Base-by-base conservation (phyloP, 2,329 filamentous ascomycete species). In the Clonostachys sp. region DNA sequence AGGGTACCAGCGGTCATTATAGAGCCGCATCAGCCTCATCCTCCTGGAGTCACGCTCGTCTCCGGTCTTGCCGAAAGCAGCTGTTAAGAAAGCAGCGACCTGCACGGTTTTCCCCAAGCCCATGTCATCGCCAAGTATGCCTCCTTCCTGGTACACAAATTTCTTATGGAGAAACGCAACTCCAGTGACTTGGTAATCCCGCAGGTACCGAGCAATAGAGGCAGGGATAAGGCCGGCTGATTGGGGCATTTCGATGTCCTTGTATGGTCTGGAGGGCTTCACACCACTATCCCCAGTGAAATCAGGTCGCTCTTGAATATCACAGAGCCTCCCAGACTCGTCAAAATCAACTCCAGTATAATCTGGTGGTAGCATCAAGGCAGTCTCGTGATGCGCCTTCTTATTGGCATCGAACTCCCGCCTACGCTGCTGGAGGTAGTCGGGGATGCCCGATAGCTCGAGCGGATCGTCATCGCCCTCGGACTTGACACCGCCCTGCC, bases 81-180 rank as follows among this genome's bases (percentile, higher is more conserved):
- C 90, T 0, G 90, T 89, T 18, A 99, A 72, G 54, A 99, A 97
- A 0, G 91, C 88, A 48, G 91, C 94, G 24, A 99, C 89, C 64
- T 99, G 94, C 3, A 99, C 89, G 0, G 94, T 99, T 67, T 99
- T 99, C 1, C 94, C 94, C 34, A 99, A 68, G 17, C 94, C 94
- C 94, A 99, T 99, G 59, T 99, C 94, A 61, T 99, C 94, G 4
- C 92, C 91, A 1, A 99, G 75, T 18, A 99, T 88, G 2, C 88
- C 90, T 1, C 94, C 94, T 56, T 86, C 86, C 60, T 99, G 94
- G 54, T 89, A 92, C 5, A 96, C 86, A 61, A 97, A 97, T 18
- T 89, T 78, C 50, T 89, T 81, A 61, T 97, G 91, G 8, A 99
- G 74, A 58, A 96, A 97, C 34, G 80, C 77, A 13, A 87, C 89